Evolutionary conservation across 306 rosid species (phyloP).

Genomic region (Hylodesmum podocarpum): DNA sequence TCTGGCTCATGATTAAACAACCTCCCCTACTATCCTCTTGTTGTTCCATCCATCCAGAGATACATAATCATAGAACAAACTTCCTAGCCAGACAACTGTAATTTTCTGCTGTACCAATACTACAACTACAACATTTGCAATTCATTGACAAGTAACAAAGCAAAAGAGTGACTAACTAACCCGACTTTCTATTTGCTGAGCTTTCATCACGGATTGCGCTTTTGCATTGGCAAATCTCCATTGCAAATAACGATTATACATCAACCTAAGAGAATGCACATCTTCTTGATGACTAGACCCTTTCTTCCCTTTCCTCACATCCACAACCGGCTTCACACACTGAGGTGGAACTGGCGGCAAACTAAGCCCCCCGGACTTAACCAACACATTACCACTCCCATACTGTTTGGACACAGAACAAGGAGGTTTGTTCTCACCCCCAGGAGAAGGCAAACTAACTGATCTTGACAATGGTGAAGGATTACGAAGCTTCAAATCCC

Average conservation of each 20-base stretch:
- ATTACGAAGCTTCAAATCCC: conserved; percentile 42
- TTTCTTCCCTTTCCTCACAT: conserved; percentile 61
- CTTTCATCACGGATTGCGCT: conserved; percentile 43
- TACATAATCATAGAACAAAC: background rate
- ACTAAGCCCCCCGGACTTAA: conserved; percentile 47
- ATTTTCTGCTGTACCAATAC: background rate
- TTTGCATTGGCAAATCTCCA: conserved; percentile 81
- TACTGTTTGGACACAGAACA: conserved; percentile 34
- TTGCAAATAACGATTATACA: conserved; percentile 67
- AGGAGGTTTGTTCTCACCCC: conserved; percentile 41
- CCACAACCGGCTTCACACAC: conserved; percentile 43
- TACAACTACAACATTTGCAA: background rate
- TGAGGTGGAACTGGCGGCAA: conserved; percentile 72
- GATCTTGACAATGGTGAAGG: conserved; percentile 55
- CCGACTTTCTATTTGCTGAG: conserved; percentile 65
- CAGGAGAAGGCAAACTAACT: conserved; percentile 32
- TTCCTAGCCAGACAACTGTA: background rate
- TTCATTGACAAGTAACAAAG: background rate
- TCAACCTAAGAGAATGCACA: conserved; percentile 56
- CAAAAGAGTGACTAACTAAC: conserved; percentile 35
- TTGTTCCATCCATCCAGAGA: background rate
- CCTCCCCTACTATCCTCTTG: background rate
- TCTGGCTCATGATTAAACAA: conserved; percentile 3
- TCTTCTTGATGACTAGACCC: conserved; percentile 65
- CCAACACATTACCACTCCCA: conserved; percentile 17